Evolutionary conservation across 2,329 filamentous ascomycete genomes (phyloP), one percentile per base, ranked within the genome.

Genomic region (Penicillium sp.): DNA sequence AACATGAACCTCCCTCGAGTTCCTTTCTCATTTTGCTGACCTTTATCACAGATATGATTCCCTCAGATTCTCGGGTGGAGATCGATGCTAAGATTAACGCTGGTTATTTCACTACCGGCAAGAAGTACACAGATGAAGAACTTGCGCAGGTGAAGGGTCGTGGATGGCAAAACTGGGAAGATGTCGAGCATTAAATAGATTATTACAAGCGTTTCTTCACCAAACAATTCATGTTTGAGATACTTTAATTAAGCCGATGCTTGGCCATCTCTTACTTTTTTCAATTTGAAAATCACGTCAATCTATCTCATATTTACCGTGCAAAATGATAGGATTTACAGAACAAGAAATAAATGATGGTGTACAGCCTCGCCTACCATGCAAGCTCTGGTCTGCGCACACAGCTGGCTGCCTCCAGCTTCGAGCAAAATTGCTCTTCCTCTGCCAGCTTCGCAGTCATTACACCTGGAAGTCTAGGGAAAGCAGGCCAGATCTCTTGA

Each of bases 51-150:
- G 90, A 95, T 31, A 87, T 95, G 84, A 97, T 98, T 67, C 95
- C 95, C 13, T 90, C 88, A 61, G 95, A 98, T 76, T 96, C 92
- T 52, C 84, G 93, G 64, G 95, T 98, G n/a, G 95, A 99, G 76
- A 99, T 98, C 70, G 95, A 98, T 75, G 95, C 95, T 57, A 98
- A 98, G 81, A 97, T 98, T 72, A 95, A 93, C 67, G 92, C 93
- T 59, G 95, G 86, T 22, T 88, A 88, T 70, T 88, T 97, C 73
- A 97, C 93, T 7, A 91, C 89, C 13, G 93, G 93, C 50, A 92
- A 95, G 76, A 85, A 91, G 67, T 91, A 96, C 85, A 95, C 90
- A 1, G 86, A 89, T 71, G 90, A 93, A 55, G 93, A 97, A 75
- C 82, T 98, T 61, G 82, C 88, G 64, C 87, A 90, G 53, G 92